Base-by-base conservation (phyloP, 768 basidiomycete genomes). In the Russula vinacea region DNA sequence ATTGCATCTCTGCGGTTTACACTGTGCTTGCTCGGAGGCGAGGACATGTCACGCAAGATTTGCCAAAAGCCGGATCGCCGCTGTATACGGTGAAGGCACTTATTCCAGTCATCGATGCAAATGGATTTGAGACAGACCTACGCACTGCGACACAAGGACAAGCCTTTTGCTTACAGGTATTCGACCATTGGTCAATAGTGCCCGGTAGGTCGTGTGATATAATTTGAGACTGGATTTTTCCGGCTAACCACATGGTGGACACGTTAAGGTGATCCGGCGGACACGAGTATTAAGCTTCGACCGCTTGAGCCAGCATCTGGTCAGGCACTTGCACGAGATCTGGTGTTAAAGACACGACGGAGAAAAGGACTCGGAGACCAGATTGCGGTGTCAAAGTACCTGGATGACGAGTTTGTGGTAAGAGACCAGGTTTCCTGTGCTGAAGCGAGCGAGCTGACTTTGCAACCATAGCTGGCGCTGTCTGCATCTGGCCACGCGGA, bases 121-220 rank as follows among this genome's bases (percentile, higher is more conserved):
- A 98, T 71, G 97, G 97, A 0, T 99, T 99, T 75, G 97, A 99
- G 79, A 97, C 95, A 5, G 97, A 99, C 78, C 77, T 99, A 73
- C 80, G 97, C 71, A 98, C 95, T 54, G 94, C 97, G 53, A 99
- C 97, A 29, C 94, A 97, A 76, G 97, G 97, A 32, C 97, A 98
- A 75, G 97, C 97, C n/a, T 98, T 98, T 79, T 97, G 94, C 72
- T 79, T 94, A 71, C 95, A 98, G 75, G 86, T 92, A 67, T 99
- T 98, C 76, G 96, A 98, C 75, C 97, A 99, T 71, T 99, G 97
- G 97, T 89, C 90, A 17, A 91, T 96, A 71, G 96, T 98, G n/a
- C 96, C 96, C 70, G 92, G 92, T 90, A 73, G 68, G 85, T 77
- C 56, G 17, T 42, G 47, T 39, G 58, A 47, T 54, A 64, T 6